Evolutionary conservation across 1,284 basidiomycete species (phyloP).

Genomic region (Tylopilus sp.): DNA sequence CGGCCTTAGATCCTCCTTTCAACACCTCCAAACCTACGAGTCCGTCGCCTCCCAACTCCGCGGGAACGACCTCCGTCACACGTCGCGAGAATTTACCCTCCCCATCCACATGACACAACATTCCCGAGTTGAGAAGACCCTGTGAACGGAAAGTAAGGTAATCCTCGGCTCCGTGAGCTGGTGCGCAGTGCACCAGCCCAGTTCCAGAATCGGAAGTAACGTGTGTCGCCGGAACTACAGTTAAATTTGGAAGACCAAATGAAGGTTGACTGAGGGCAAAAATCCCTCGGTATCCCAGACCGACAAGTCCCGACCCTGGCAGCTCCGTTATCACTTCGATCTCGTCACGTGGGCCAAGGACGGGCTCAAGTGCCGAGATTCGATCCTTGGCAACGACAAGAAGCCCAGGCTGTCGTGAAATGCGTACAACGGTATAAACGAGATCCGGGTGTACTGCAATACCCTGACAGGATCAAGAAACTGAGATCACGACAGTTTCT

Average conservation of each 20-base stretch:
- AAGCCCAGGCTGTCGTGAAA: slow-evolving; percentile 36
- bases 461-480: slow-evolving; percentile 52
- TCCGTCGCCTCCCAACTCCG: slow-evolving; percentile 37
- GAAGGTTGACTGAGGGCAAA: slow-evolving; percentile 46
- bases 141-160: slow-evolving; percentile 69
- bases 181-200: slow-evolving; percentile 94
- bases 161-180: slow-evolving; percentile 94
- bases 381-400: slow-evolving; percentile 75
- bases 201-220: slow-evolving; percentile 92
- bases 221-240: slow-evolving; percentile 59
- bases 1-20: slow-evolving; percentile 62
- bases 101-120: slow-evolving; percentile 80
- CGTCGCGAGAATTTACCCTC: slow-evolving; percentile 72
- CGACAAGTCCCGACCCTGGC: slow-evolving; percentile 63
- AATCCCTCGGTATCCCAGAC: slow-evolving; percentile 65
- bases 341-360: slow-evolving; percentile 47
- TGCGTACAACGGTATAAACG: slow-evolving; percentile 63
- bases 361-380: slow-evolving; percentile 48
- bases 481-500: slow-evolving; percentile 1
- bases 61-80: slow-evolving; percentile 57
- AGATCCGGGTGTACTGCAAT: slow-evolving; percentile 81
- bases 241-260: slow-evolving; percentile 15
- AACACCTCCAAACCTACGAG: slow-evolving; percentile 76
- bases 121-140: slow-evolving; percentile 44
- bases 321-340: slow-evolving; percentile 50